Conservation (phyloP, 176 grass and related monocot species). For the Cocos nucifera region DNA sequence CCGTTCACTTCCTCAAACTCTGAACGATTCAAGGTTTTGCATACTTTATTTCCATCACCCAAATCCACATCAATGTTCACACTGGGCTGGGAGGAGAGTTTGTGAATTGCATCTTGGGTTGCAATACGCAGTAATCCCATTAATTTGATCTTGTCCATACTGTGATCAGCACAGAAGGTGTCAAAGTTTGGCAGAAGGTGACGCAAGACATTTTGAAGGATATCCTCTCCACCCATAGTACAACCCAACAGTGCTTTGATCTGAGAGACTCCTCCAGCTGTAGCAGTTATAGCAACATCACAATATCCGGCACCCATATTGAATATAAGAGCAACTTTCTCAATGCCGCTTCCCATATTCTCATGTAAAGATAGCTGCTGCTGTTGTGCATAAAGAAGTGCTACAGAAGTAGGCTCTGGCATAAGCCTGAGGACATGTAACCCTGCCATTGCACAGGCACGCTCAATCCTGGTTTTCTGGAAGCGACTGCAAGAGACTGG, state of each 20-base stretch:
- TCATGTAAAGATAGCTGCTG: slow-evolving; percentile 46
- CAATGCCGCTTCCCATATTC: slow-evolving; percentile 50
- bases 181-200: slow-evolving; percentile 47
- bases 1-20: slow-evolving; percentile 47
- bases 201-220: slow-evolving; percentile 55
- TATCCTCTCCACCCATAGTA: slow-evolving; percentile 55
- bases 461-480: slow-evolving; percentile 56
- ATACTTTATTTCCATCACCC: slow-evolving; percentile 26
- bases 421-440: slow-evolving; percentile 49
- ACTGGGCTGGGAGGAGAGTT: slow-evolving; percentile 27
- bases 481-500: slow-evolving; percentile 59
- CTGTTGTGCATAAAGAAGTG: slow-evolving; percentile 55
- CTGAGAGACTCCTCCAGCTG: slow-evolving; percentile 69
- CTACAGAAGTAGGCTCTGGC: slow-evolving; percentile 58
- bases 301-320: slow-evolving; percentile 68
- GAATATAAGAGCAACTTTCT: slow-evolving; percentile 69
- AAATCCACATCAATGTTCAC: slow-evolving; percentile 37
- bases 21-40: slow-evolving; percentile 20
- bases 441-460: slow-evolving; percentile 69
- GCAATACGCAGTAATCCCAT: slow-evolving; percentile 37
- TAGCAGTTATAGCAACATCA: slow-evolving; percentile 46
- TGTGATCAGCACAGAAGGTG: slow-evolving; percentile 31
- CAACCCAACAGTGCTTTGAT: slow-evolving; percentile 42
- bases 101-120: slow-evolving; percentile 56
- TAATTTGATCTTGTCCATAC: slow-evolving; percentile 37